Percentiles rank a stretch among this genome's conserved stretches.
These are phyloP conservation scores for Tripidium arundinaceum DNA, from an alignment of 202 grass and related monocot genomes.

Conservation along the genomic window DNA sequence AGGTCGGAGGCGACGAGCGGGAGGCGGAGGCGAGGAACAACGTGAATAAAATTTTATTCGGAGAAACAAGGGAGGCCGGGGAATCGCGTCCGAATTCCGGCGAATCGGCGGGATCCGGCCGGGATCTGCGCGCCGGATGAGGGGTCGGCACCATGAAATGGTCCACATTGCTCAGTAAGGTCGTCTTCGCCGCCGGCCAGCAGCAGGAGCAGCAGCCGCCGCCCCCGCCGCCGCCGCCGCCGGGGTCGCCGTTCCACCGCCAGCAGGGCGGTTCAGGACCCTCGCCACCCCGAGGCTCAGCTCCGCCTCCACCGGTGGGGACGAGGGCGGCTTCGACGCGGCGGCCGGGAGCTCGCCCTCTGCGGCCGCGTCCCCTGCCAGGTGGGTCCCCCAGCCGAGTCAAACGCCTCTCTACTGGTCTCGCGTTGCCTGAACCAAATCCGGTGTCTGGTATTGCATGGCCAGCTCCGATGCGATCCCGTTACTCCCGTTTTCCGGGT, in stretches of 20 bases:
- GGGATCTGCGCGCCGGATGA: conserved; percentile 98
- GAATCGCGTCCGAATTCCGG: conserved; percentile 46
- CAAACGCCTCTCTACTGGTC: background rate
- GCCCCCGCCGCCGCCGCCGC: conserved; percentile 33
- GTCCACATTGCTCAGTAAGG: conserved; percentile 99
- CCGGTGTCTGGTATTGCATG: background rate
- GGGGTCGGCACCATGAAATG: conserved; percentile 97
- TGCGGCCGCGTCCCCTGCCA: conserved; percentile 41
- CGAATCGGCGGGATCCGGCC: conserved; percentile 50
- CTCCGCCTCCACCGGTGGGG: conserved; percentile 46
- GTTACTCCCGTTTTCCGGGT: background rate
- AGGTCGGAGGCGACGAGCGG: conserved; percentile 52
- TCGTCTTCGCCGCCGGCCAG: conserved; percentile 69
- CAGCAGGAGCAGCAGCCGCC: conserved; percentile 29
- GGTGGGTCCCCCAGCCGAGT: conserved; percentile 40
- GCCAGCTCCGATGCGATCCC: conserved; percentile 35
- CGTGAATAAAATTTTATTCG: conserved; percentile 16
- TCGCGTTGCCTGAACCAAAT: conserved; percentile 35
- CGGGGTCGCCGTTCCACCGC: conserved; percentile 35
- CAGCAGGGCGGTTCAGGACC: conserved; percentile 21
- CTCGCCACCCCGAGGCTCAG: conserved; percentile 40
- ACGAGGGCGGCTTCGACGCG: conserved; percentile 30
- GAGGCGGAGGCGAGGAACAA: conserved; percentile 25
- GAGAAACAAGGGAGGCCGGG: conserved; percentile 5
- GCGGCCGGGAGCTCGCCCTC: conserved; percentile 51